A percentile compares a stretch with the other conserved stretches of the same genome.
phyloP scores from a whole-genome alignment of 176 grass and related monocot genomes.

The Triticum aestivum region IWGSC_CS_RefSeq_v2.1 NC_057803.1:31448702-31449201 shows the following conservation, averaged over 20 bases:
- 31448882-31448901: conserved; percentile 4
- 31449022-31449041: no score
- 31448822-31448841: background rate
- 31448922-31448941: background rate
- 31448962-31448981: background rate
- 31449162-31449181: no score
- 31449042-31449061: no score
- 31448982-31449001: background rate
- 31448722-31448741: background rate
- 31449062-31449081: no score
- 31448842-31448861: background rate
- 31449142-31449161: no score
- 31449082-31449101: no score
- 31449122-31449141: no score
- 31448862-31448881: background rate
- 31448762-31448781: background rate
- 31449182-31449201: no score
- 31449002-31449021: no score
- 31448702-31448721: no score
- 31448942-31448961: background rate
- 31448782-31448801: background rate
- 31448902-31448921: background rate
- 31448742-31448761: background rate
- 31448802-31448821: background rate
- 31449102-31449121: no score